These are phyloP conservation scores for Nigrospora sphaerica DNA, from an alignment of 2,329 filamentous ascomycete genomes.

Conservation along the genomic window DNA sequence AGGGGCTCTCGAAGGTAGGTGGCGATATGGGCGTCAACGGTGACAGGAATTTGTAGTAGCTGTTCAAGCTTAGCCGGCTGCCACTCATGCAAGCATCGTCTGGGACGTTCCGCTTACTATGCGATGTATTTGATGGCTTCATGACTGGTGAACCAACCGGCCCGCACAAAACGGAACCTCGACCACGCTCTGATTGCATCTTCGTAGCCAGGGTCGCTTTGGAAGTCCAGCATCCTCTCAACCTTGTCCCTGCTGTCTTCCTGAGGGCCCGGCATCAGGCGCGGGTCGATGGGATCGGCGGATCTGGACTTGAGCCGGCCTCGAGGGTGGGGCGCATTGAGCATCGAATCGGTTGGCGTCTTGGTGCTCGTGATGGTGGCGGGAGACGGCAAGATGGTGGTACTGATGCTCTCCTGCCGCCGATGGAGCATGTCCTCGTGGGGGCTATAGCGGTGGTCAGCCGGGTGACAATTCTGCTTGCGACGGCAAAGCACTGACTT, in stretches of 20 bases:
- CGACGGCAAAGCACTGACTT: conserved; percentile 31
- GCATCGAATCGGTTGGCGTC: conserved; percentile 9
- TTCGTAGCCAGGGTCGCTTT: conserved; percentile 48
- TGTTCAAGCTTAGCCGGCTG: conserved; percentile 19
- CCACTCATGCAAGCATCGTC: background rate
- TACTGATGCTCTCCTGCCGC: conserved; percentile 14
- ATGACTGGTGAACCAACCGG: conserved; percentile 90
- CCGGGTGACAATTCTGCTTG: conserved; percentile 2
- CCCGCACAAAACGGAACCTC: conserved; percentile 87
- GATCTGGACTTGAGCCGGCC: conserved; percentile 15
- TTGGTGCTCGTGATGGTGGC: conserved; percentile 13
- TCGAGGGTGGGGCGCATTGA: conserved; percentile 11
- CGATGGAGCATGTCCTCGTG: conserved; percentile 19
- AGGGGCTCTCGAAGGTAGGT: conserved; percentile 79
- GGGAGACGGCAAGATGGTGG: conserved; percentile 16
- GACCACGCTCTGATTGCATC: conserved; percentile 84
- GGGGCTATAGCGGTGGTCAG: conserved; percentile 17
- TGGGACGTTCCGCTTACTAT: conserved; percentile 52
- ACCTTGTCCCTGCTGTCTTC: conserved; percentile 23
- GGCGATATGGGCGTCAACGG: conserved; percentile 91
- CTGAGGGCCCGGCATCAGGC: conserved; percentile 13
- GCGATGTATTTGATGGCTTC: conserved; percentile 92
- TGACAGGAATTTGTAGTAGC: conserved; percentile 86
- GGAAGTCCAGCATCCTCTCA: conserved; percentile 37
- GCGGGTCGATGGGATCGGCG: conserved; percentile 23